Evolutionary conservation across 2,329 filamentous ascomycete species (phyloP), one percentile per base, ranked within the genome.

Genomic region (Ophiostoma quercus): DNA sequence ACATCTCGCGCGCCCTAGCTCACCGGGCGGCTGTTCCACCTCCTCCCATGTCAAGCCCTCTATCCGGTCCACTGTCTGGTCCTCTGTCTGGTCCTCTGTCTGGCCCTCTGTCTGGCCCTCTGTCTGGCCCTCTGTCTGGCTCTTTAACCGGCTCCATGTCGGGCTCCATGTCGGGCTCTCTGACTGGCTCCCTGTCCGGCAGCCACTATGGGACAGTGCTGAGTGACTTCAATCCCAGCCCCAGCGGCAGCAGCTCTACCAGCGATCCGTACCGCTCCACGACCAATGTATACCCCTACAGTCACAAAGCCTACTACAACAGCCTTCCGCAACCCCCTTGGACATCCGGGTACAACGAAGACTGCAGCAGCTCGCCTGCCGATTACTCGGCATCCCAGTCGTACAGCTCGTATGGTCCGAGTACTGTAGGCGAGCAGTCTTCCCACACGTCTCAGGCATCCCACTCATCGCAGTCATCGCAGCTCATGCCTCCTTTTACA

Each of bases 1-100:
- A 37, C 29, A 37, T 68, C 29, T 51, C 70, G 12, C 70, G 70
- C 0, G 66, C 70, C 6, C 62, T 71, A 1, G 70, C 70, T 37
- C 54, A 32, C n/a, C 70, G 68, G 8, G 12, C 68, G 8, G 1
- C 47, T 4, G 68, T 71, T 22, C 57, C 66, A 34, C 4, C 68
- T 57, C 19, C 60, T 19, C 22, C 43, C 16, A 29, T 19, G 43
- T 47, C 43, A 19, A 47, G 43, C 16, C 16, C 60, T 29, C 60
- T 34, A 12, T 34, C 57, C 7, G 25, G 51, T 7, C 16, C 43
- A 8, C 43, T 47, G 6, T 47, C 43, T 14, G 39, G 39, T 41
- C 39, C 39, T 5, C 34, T 34, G 14, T 47, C 43, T 16, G 39
- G 34, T n/a, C 68, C 66, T 22, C 57, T 16, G 12, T 19, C 57